These are phyloP conservation scores for Coniochaeta pulveracea DNA, from an alignment of 2,329 filamentous ascomycete species.

Conservation along the genomic window DNA sequence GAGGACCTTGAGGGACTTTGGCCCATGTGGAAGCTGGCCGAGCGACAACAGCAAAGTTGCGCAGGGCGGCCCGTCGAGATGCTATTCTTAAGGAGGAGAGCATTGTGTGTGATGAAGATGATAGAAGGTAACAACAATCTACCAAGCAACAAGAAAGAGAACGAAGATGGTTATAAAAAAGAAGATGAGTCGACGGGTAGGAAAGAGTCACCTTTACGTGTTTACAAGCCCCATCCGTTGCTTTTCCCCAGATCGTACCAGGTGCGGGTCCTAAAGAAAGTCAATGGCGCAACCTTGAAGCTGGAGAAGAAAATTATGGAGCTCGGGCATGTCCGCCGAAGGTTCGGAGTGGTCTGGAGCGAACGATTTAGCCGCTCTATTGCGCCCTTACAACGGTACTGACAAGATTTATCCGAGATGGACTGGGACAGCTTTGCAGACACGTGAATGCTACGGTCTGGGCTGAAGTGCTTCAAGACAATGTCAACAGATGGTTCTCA, in stretches of 20 bases:
- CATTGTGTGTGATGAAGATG: slow-evolving; percentile 28
- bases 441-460: too few species aligned
- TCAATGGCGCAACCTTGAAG: too few species aligned
- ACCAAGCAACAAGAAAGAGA: background rate
- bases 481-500: too few species aligned
- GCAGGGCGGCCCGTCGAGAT: slow-evolving; percentile 34
- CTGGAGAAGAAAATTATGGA: too few species aligned
- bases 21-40: slow-evolving; percentile 74
- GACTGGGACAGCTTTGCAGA: too few species aligned
- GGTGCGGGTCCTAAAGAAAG: too few species aligned
- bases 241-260: slow-evolving; percentile 2
- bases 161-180: background rate
- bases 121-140: background rate
- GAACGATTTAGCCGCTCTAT: too few species aligned
- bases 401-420: too few species aligned
- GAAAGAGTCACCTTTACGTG: background rate
- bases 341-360: too few species aligned
- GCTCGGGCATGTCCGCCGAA: too few species aligned
- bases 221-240: slow-evolving; percentile 1
- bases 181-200: background rate
- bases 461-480: too few species aligned
- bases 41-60: slow-evolving; percentile 27
- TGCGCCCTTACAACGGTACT: too few species aligned
- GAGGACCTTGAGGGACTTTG: slow-evolving; percentile 85
- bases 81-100: slow-evolving; percentile 43